Evolutionary conservation across 306 rosid genomes (phyloP).

Genomic region (Lathyrus tuberosus): DNA sequence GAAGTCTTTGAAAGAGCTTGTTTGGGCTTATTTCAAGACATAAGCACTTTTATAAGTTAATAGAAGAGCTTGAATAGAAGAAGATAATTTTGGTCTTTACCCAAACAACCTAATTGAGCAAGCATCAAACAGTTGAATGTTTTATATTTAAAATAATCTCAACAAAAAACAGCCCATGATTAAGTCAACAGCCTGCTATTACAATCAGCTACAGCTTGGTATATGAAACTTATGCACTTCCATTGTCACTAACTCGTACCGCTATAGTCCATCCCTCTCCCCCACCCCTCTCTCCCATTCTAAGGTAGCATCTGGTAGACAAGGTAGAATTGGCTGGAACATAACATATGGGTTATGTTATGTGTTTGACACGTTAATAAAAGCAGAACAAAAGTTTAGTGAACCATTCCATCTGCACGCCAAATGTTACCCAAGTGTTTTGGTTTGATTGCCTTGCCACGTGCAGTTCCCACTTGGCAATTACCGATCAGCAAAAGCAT

Average conservation of each 20-base stretch:
- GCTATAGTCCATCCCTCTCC: constrained; percentile 9
- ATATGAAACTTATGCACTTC: constrained; percentile 9
- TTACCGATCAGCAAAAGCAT: constrained; percentile 17
- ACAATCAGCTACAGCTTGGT: not conserved
- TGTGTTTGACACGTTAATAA: not conserved
- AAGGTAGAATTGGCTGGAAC: not conserved
- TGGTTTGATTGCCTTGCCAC: not conserved
- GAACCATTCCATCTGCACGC: not conserved
- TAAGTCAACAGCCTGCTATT: not conserved
- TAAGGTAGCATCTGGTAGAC: not conserved
- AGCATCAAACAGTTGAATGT: not conserved
- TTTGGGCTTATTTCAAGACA: not conserved
- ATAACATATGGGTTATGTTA: not conserved
- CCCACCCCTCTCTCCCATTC: not conserved
- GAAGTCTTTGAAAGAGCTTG: not conserved
- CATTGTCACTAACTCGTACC: not conserved
- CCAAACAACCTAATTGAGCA: not conserved
- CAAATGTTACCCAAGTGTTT: not conserved
- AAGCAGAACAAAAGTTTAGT: not conserved
- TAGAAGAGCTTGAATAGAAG: not conserved
- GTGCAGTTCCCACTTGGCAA: constrained; percentile 8
- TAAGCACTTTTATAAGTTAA: not conserved
- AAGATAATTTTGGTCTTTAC: not conserved
- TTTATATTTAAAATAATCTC: not conserved
- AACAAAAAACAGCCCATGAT: not conserved